These are phyloP conservation scores for Leucoagaricus sp. DNA, from an alignment of 1,284 basidiomycete genomes.

Conservation along the genomic window DNA sequence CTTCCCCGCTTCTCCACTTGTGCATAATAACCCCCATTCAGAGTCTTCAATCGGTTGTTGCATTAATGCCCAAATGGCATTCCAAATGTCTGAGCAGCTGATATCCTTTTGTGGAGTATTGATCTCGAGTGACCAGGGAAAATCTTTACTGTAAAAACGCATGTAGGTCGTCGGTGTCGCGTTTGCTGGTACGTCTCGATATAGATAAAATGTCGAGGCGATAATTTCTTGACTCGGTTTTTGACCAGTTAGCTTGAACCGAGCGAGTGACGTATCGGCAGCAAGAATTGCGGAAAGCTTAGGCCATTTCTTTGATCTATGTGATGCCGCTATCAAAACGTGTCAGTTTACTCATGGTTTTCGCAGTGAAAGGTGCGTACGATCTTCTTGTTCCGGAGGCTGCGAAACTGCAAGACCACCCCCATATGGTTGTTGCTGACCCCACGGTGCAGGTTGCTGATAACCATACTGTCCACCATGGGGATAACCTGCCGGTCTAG, in stretches of 20 bases:
- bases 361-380: no score
- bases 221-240: slow-evolving; percentile 43
- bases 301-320: slow-evolving; percentile 36
- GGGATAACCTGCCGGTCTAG: neutral
- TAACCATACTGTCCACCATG: neutral
- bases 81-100: slow-evolving; percentile 55
- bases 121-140: slow-evolving; percentile 63
- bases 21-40: slow-evolving; percentile 56
- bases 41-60: slow-evolving; percentile 55
- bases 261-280: slow-evolving; percentile 47
- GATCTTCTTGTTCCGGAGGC: neutral
- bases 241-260: slow-evolving; percentile 46
- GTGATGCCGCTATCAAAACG: neutral
- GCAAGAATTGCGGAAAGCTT: slow-evolving; percentile 51
- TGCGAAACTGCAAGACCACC: neutral
- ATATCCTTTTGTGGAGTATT: slow-evolving; percentile 34
- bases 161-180: slow-evolving; percentile 35
- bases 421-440: neutral
- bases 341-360: neutral
- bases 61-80: slow-evolving; percentile 47
- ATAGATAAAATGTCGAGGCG: slow-evolving; percentile 41
- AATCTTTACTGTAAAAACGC: slow-evolving; percentile 53
- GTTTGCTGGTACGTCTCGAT: slow-evolving; percentile 37
- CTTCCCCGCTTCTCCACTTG: slow-evolving; percentile 27
- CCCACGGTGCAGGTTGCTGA: neutral